Evolutionary conservation across 2,329 filamentous ascomycete genomes (phyloP).

Genomic region (Lachnellula cervina): DNA sequence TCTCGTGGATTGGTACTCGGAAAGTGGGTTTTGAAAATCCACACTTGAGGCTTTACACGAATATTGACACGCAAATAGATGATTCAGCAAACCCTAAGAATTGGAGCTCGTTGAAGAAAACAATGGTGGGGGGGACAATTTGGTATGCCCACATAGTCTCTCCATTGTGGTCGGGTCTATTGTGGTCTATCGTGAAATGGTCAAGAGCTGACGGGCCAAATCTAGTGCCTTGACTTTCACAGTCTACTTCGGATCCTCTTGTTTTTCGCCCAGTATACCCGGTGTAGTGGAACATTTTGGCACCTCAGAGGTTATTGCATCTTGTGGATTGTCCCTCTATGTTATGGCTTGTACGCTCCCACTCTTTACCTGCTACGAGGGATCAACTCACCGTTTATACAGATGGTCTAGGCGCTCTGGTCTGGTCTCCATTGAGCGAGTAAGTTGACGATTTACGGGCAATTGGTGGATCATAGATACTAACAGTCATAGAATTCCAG

Average conservation of each 20-base stretch:
- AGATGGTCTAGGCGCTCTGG: conserved; percentile 55
- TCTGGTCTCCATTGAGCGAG: conserved; percentile 62
- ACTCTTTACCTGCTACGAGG: neutral
- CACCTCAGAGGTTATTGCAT: conserved; percentile 45
- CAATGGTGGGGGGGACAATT: too few relatives aligned
- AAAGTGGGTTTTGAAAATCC: too few relatives aligned
- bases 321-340: conserved; percentile 54
- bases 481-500: conserved; percentile 39
- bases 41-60: too few relatives aligned
- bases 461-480: too few relatives aligned
- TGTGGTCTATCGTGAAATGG: too few relatives aligned
- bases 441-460: too few relatives aligned
- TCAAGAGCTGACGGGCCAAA: conserved; percentile 24
- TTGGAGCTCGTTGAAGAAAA: neutral
- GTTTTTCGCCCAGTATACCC: conserved; percentile 41
- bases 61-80: conserved; percentile 45
- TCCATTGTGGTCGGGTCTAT: too few relatives aligned
- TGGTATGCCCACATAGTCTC: too few relatives aligned
- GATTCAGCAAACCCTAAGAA: conserved; percentile 31
- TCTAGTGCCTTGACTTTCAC: conserved; percentile 51
- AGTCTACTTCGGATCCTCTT: conserved; percentile 45
- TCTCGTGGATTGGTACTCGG: conserved; percentile 45
- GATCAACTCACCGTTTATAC: conserved; percentile 31
- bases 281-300: conserved; percentile 44
- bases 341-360: neutral